These are phyloP conservation scores for Echeveria elegans DNA, from an alignment of 164 flowering plant genomes.

Conservation along the genomic window DNA sequence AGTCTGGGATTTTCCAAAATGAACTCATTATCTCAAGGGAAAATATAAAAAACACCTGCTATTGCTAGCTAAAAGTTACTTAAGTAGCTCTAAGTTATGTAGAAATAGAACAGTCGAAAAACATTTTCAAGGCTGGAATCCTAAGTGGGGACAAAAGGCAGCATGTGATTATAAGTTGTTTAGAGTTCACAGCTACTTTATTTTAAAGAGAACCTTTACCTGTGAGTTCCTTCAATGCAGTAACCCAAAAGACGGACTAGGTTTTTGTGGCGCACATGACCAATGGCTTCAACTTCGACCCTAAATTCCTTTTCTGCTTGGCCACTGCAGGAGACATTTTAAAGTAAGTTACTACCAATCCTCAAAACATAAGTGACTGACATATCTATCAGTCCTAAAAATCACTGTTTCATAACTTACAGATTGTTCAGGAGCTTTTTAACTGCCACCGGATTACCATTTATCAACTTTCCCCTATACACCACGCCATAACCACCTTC, in stretches of 20 bases:
- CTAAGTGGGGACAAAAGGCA: neutral
- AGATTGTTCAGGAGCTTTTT: conserved; percentile 79
- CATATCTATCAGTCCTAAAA: neutral
- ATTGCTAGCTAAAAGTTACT: neutral
- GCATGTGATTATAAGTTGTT: neutral
- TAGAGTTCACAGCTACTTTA: neutral
- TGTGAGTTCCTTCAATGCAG: conserved; percentile 88
- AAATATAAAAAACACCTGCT: too few species aligned
- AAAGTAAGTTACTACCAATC: conserved; percentile 17
- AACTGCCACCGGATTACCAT: conserved; percentile 79
- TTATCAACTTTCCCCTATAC: conserved; percentile 58
- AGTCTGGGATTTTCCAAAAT: conserved; percentile 33
- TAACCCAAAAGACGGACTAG: conserved; percentile 85
- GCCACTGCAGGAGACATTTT: conserved; percentile 36
- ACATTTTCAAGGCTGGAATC: neutral
- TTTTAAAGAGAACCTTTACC: conserved; percentile 23
- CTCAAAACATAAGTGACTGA: neutral
- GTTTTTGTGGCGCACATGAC: conserved; percentile 88
- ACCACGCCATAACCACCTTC: conserved; percentile 95
- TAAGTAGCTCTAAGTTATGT: neutral
- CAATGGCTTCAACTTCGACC: conserved; percentile 93
- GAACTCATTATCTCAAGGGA: neutral
- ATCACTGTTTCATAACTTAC: conserved; percentile 31
- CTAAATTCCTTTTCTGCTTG: conserved; percentile 93
- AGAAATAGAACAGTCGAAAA: neutral